Conservation (phyloP, 2,329 filamentous ascomycete species). For the Alternaria hordeiaustralica region DNA sequence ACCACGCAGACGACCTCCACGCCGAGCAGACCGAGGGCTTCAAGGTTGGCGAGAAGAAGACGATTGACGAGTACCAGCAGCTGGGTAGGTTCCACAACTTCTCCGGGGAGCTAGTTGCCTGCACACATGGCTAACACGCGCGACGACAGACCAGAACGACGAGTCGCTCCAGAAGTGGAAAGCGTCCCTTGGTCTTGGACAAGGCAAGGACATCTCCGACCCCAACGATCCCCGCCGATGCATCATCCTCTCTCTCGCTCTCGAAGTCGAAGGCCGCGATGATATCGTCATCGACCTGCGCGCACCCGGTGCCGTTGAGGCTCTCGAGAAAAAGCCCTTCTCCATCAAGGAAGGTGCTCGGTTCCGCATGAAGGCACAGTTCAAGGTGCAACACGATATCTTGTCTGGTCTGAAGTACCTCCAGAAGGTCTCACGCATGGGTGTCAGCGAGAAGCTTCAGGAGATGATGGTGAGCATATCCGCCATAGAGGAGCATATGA, state of each 20-base stretch:
- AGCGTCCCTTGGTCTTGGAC: slow-evolving; percentile 86
- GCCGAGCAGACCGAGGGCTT: slow-evolving; percentile 92
- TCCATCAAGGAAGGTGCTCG: slow-evolving; percentile 94
- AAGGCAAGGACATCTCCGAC: slow-evolving; percentile 59
- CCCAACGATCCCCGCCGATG: slow-evolving; percentile 83
- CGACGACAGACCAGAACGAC: slow-evolving; percentile 70
- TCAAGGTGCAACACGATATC: slow-evolving; percentile 97
- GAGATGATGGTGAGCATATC: slow-evolving; percentile 85
- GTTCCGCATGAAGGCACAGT: slow-evolving; percentile 93
- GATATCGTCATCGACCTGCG: slow-evolving; percentile 92
- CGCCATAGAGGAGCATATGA: not conserved
- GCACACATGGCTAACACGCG: slow-evolving; percentile 10
- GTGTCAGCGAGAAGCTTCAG: slow-evolving; percentile 87
- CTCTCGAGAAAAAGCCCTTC: slow-evolving; percentile 90
- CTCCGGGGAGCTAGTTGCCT: not conserved
- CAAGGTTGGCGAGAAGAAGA: slow-evolving; percentile 99
- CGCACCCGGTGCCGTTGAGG: slow-evolving; percentile 72
- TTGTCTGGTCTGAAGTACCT: slow-evolving; percentile 95
- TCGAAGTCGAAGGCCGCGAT: slow-evolving; percentile 80
- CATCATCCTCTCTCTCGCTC: slow-evolving; percentile 89
- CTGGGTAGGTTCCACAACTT: slow-evolving; percentile 71
- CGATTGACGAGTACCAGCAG: slow-evolving; percentile 89
- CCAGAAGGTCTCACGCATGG: slow-evolving; percentile 90
- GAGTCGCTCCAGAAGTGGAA: slow-evolving; percentile 98
- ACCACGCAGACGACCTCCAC: slow-evolving; percentile 76